Evolutionary conservation across 2,329 filamentous ascomycete genomes (phyloP), one percentile per base, ranked within the genome.

Genomic region (Scedosporium minutisporum): DNA sequence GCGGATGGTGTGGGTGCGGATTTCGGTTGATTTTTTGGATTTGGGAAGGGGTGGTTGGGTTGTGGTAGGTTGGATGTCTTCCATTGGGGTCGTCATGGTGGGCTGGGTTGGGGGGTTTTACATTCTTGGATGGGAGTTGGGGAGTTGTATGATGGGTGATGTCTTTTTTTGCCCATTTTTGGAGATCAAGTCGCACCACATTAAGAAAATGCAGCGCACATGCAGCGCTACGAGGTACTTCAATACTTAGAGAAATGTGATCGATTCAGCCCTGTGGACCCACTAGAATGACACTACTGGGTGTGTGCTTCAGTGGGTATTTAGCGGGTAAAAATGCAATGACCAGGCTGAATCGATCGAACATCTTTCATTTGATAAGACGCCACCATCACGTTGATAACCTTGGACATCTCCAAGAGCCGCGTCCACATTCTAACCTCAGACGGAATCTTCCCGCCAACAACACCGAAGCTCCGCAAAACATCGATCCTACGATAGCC

Each of bases 1-100:
- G 65, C 75, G 79, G 69, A 86, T 75, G 48, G 81, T 84, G 68
- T 75, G 77, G 51, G 77, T 78, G 65, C 77, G 77, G 58, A 86
- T 76, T 12, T 58, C 42, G 21, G 41, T 29, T 16, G 61, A 46
- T 41, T 62, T 62, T 16, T 41, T 27, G 33, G 18, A 14, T 23
- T 62, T 62, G 46, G 46, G 48, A 33, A 51, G 48, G 4, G 41
- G 27, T 6, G 51, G 41, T 4, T 9, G 48, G 41, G 14, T n/a
- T 5, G 42, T n/a, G 41, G 44, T 53, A 2, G n/a, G 23, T 58
- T 51, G 33, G 25, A 44, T 42, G 61, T 48, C 51, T 21, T 51
- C 18, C 41, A 33, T 53, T 51, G 41, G 44, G 59, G 55, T 58
- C 23, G 55, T 41, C 55, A 58, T 58, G 25, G 23, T 58, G 6